Conservation (phyloP, 441 rosid species). For the Aleurites moluccanus region DNA sequence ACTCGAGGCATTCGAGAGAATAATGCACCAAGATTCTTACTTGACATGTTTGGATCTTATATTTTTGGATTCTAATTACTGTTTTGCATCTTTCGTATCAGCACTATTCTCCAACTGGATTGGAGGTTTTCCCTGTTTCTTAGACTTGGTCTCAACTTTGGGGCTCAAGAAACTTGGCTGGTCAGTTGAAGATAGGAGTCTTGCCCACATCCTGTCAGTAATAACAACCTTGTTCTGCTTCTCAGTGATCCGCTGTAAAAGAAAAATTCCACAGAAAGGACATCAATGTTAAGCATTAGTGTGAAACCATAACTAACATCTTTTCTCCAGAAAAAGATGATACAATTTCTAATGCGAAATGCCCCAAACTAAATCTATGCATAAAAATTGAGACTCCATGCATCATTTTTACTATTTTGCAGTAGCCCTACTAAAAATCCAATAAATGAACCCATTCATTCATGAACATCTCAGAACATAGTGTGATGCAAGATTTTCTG, state of each 20-base stretch:
- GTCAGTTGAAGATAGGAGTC: conserved; percentile 78
- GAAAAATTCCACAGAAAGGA: neutral
- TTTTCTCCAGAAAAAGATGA: too few relatives aligned
- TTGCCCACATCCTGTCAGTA: conserved; percentile 92
- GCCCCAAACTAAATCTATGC: too few relatives aligned
- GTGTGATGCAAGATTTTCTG: neutral
- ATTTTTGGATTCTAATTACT: neutral
- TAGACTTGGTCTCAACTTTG: conserved; percentile 23
- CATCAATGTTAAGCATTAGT: neutral
- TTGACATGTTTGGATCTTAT: neutral
- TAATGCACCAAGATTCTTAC: neutral
- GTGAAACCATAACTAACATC: neutral
- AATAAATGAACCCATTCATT: neutral
- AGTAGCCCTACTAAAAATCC: neutral
- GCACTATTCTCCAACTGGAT: conserved; percentile 18
- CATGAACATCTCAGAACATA: neutral
- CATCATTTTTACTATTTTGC: too few relatives aligned
- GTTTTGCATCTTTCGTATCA: neutral
- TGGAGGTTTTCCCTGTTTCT: conserved; percentile 20
- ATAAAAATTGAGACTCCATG: too few relatives aligned
- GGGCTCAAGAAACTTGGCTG: conserved; percentile 72
- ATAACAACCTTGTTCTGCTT: conserved; percentile 75
- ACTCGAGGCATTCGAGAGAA: neutral
- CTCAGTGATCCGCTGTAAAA: conserved; percentile 61
- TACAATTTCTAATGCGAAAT: too few relatives aligned